Evolutionary conservation across 1,284 basidiomycete species (phyloP), one percentile per base, ranked within the genome.

Genomic region (Fistulina hepatica): DNA sequence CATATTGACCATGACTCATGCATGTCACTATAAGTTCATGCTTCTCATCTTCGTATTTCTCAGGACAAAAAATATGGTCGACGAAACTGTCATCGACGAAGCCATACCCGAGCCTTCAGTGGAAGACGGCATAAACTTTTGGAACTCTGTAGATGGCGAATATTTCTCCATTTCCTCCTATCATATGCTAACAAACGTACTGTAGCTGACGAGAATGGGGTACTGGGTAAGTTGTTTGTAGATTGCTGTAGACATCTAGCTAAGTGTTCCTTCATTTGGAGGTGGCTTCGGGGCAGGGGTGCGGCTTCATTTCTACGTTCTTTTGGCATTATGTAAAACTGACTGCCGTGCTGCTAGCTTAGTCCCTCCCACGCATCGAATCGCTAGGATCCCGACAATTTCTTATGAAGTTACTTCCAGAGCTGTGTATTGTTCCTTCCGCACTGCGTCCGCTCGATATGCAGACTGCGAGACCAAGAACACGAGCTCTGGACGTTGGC

Each of bases 281-380:
- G 78, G 79, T 39, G 82, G 82, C 27, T 84, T 71, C 55, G 82
- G 83, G 31, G 67, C 65, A 37, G 82, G 81, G 55, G 82, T 83
- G 64, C 50, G 54, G 37, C 28, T 23, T 42, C 36, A 34, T 42
- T 45, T 44, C 13, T 42, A 26, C 37, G 33, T 21, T 21, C 39
- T 31, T 46, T 42, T 41, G 22, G 37, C 28, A 33, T 44, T 36
- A 37, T 25, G 19, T 23, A 34, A 45, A 32, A 43, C 38, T 38
- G 26, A 36, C 47, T 50, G 44, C 48, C 46, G 31, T 16, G 34
- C 40, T 12, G 30, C 20, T 39, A 35, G 33, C 25, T 38, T 48
- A 92, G 85, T 73, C 85, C 28, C 69, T 94, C 6, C 91, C 92
- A 0, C 74, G 90, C 33, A 67, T 95, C 45, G 93, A 97, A 55